Evolutionary conservation across 2,329 filamentous ascomycete species (phyloP), one percentile per base, ranked within the genome.

Genomic region (Dothiorella sarmentorum): DNA sequence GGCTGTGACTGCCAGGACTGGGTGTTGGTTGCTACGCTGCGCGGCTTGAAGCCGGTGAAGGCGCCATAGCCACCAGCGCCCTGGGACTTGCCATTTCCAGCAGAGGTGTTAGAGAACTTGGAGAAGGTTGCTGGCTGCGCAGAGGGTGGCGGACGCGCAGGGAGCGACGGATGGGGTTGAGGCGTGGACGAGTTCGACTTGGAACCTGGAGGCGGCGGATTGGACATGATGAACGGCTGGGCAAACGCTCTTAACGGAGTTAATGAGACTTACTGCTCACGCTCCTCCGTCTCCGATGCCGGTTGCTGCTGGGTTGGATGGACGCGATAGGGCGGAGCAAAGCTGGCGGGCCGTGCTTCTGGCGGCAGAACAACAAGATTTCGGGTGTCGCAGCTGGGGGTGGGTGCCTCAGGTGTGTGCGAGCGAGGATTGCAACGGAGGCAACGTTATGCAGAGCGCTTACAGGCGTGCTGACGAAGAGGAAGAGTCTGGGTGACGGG

Each of bases 171-270:
- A 77, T 67, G 77, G 38, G 75, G 72, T 67, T 69, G 73, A 66
- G 72, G 62, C 62, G 71, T 66, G 56, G 69, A 62, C 67, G 68
- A 35, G 24, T 55, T 42, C 13, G 61, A 65, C 38, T 60, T 63
- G 61, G 58, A 59, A 63, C 89, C 89, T 90, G 90, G 88, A 88
- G 88, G 88, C 72, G 87, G 87, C 76, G 89, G 87, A 82, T 90
- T 90, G 77, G 89, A 87, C 90, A 93, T 93, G 78, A 79, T 80
- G 78, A 80, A 78, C 56, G 40, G 40, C 17, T 59, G 56, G 31
- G 47, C 56, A 33, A 52, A 61, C 52, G 49, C 40, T 44, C 33
- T 47, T 38, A 47, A 38, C 56, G 35, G 56, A 51, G 56, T 51
- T 52, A 58, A 58, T 42, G 56, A 58, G 56, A 58, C 56, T 58